These are phyloP conservation scores for Nakaseomyces kungkrabaensis DNA, from an alignment of 1,139 yeast genomes.

Conservation along the genomic window DNA sequence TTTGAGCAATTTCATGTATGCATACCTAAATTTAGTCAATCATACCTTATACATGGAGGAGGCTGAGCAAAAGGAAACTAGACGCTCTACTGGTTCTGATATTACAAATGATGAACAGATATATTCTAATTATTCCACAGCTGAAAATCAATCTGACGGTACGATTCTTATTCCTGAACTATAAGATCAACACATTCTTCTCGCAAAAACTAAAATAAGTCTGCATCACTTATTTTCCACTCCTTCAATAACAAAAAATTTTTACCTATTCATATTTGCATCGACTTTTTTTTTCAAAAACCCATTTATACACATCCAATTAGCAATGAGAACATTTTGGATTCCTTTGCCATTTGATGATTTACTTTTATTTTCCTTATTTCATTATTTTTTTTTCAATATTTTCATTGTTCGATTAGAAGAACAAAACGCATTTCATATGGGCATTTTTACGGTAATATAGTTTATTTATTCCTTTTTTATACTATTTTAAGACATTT, in stretches of 20 bases:
- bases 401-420: neutral
- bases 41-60: conserved; percentile 58
- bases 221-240: too few species aligned
- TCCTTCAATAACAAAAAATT: too few species aligned
- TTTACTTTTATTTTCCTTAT: neutral
- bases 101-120: neutral
- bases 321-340: too few species aligned
- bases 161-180: conserved; percentile 4
- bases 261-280: neutral
- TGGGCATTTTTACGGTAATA: neutral
- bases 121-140: neutral
- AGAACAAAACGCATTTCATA: neutral
- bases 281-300: neutral
- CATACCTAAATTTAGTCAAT: conserved; percentile 86
- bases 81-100: neutral
- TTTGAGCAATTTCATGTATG: conserved; percentile 92
- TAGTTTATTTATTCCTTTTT: neutral
- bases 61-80: neutral
- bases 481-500: neutral
- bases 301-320: too few species aligned
- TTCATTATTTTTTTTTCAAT: too few species aligned
- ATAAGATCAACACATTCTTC: neutral
- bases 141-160: conserved; percentile 2
- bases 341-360: neutral
- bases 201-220: too few species aligned